A percentile compares a stretch with the other conserved stretches of the same genome.
These are phyloP conservation scores for Zostera marina DNA, from an alignment of 116 monocot genomes.

Conservation along the genomic window DNA sequence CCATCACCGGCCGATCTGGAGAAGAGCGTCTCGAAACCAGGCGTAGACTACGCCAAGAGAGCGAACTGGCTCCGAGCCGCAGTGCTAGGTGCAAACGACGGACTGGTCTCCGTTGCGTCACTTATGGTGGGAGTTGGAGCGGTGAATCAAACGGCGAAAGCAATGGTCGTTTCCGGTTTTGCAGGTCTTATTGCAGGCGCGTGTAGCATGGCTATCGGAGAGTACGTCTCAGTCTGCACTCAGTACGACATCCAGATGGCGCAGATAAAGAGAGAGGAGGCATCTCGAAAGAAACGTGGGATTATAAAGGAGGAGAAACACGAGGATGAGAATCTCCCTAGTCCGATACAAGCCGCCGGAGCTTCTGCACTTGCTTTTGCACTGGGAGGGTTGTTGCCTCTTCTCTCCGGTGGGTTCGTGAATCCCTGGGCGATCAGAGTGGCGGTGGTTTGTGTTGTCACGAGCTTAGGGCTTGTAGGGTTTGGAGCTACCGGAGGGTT, in stretches of 20 bases:
- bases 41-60: conserved; percentile 4
- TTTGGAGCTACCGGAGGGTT: conserved; percentile 25
- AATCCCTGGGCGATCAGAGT: conserved; percentile 17
- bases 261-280: conserved; percentile 8
- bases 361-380: conserved; percentile 26
- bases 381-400: conserved; percentile 15
- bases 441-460: conserved; percentile 22
- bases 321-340: conserved; percentile 3
- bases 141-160: conserved; percentile 12
- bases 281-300: neutral
- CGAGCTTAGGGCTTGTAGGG: conserved; percentile 21
- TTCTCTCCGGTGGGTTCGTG: conserved; percentile 37
- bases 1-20: neutral
- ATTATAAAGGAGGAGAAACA: neutral
- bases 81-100: conserved; percentile 9
- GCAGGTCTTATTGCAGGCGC: conserved; percentile 11
- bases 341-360: conserved; percentile 11
- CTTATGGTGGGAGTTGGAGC: conserved; percentile 11
- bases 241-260: conserved; percentile 13
- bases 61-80: conserved; percentile 16
- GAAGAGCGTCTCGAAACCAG: neutral
- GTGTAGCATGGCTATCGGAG: conserved; percentile 18
- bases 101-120: conserved; percentile 11
- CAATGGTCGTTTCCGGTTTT: conserved; percentile 11
- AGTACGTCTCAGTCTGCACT: conserved; percentile 11